Evolutionary conservation across 2,329 filamentous ascomycete genomes (phyloP).

Genomic region (Aspergillus versicolor): DNA sequence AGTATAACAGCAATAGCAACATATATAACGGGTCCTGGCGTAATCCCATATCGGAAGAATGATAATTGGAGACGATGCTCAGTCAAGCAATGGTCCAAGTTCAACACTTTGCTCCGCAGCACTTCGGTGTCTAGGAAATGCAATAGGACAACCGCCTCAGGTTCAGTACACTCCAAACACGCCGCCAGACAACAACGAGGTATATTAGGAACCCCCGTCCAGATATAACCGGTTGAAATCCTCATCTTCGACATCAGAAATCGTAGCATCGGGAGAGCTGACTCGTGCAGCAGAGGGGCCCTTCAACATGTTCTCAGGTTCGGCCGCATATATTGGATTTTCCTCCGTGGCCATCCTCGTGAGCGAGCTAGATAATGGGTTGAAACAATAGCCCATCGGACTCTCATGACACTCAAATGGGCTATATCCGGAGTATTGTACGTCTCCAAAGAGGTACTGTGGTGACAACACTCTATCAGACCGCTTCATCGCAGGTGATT

Average conservation of each 20-base stretch:
- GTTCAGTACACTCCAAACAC: not conserved
- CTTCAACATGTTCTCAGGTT: slow-evolving; percentile 13
- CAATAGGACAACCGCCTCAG: not conserved
- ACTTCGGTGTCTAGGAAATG: slow-evolving; percentile 2
- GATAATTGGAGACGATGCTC: not conserved
- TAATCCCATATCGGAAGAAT: slow-evolving; percentile 1
- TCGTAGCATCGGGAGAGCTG: slow-evolving; percentile 34
- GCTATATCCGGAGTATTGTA: slow-evolving; percentile 21
- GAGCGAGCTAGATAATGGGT: slow-evolving; percentile 34
- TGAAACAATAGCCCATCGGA: slow-evolving; percentile 29
- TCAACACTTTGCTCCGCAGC: not conserved
- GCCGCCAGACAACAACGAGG: not conserved
- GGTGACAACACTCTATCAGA: slow-evolving; percentile 23
- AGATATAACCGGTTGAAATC: slow-evolving; percentile 36
- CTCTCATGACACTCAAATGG: slow-evolving; percentile 26
- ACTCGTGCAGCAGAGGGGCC: slow-evolving; percentile 18
- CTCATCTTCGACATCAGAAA: slow-evolving; percentile 35
- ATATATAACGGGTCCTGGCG: slow-evolving; percentile 9
- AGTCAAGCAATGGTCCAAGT: slow-evolving; percentile 2
- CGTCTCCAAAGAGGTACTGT: slow-evolving; percentile 27
- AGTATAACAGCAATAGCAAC: slow-evolving; percentile 8
- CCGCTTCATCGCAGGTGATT: slow-evolving; percentile 25
- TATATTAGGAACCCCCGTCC: slow-evolving; percentile 25
- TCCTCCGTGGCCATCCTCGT: slow-evolving; percentile 21
- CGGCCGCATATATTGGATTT: slow-evolving; percentile 22